Conservation (phyloP, 192 early-diverging fungal genomes). For the Coemansia erecta region DNA sequence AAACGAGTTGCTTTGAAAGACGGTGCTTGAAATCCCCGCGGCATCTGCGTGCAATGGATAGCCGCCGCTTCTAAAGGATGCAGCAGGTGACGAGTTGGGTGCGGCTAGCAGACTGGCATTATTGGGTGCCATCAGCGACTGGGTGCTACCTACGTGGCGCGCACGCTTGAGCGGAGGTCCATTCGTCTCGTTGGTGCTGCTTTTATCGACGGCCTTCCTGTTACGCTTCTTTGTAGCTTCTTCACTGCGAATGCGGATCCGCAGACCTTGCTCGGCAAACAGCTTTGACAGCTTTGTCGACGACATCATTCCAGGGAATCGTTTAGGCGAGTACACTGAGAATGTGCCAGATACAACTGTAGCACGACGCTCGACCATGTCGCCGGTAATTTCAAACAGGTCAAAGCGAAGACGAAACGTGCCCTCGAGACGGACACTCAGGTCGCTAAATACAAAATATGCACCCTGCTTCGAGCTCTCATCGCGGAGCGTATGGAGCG, state of each 20-base stretch:
- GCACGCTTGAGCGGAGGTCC: neutral
- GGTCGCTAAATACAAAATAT: conserved; percentile 94
- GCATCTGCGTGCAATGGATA: no score
- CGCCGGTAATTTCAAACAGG: conserved; percentile 79
- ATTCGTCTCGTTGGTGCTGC: neutral
- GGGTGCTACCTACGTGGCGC: no score
- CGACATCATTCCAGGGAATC: conserved; percentile 93
- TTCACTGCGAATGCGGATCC: conserved; percentile 92
- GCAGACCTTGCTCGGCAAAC: conserved; percentile 94
- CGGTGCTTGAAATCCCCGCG: neutral
- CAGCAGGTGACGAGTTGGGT: no score
- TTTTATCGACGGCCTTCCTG: conserved; percentile 10
- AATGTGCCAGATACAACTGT: conserved; percentile 76
- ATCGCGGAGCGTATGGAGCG: conserved; percentile 84
- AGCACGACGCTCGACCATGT: conserved; percentile 30
- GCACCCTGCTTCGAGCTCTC: conserved; percentile 77
- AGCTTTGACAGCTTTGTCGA: conserved; percentile 82
- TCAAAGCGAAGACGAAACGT: conserved; percentile 75
- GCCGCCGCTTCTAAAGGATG: no score
- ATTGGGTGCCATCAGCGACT: no score
- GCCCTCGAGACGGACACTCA: conserved; percentile 90
- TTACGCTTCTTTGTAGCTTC: conserved; percentile 54
- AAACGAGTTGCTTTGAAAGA: conserved; percentile 25
- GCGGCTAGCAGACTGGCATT: no score
- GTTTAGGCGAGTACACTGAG: conserved; percentile 88